phyloP scores from a whole-genome alignment of 164 flowering plant genomes.

The Annona squamosa region DNA sequence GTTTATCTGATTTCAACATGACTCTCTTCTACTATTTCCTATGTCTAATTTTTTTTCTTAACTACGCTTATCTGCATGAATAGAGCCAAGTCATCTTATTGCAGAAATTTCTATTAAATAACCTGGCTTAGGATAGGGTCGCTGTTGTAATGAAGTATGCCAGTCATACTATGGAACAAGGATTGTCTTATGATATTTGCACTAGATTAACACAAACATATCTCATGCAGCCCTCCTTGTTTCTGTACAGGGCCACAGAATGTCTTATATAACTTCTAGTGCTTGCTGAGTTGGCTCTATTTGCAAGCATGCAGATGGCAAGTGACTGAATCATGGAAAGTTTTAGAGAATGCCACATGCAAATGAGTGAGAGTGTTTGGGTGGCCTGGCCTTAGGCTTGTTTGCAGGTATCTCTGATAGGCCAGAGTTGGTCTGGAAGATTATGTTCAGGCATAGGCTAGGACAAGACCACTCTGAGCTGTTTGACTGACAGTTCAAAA shows the following conservation, averaged over 20 bases:
- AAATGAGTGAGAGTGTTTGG: too few species aligned
- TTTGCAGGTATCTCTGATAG: too few species aligned
- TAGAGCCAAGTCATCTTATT: not conserved
- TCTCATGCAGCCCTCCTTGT: not conserved
- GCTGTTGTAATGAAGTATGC: not conserved
- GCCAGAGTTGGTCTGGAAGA: too few species aligned
- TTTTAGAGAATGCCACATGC: too few species aligned
- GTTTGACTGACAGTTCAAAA: too few species aligned
- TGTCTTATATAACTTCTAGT: too few species aligned
- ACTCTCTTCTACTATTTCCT: not conserved
- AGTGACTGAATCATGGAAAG: too few species aligned
- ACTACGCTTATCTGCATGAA: not conserved
- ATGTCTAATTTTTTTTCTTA: not conserved
- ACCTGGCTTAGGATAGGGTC: not conserved
- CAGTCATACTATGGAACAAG: not conserved
- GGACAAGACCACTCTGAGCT: too few species aligned
- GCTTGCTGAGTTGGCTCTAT: too few species aligned
- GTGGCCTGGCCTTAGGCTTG: too few species aligned
- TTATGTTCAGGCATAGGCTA: too few species aligned
- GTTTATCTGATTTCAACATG: conserved; percentile 19
- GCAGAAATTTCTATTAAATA: not conserved
- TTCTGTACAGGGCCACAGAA: not conserved
- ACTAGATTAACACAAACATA: not conserved
- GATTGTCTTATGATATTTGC: not conserved
- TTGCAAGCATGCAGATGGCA: too few species aligned